phyloP scores from a whole-genome alignment of 148 eudicot species.

The Selenicereus undatus region DNA sequence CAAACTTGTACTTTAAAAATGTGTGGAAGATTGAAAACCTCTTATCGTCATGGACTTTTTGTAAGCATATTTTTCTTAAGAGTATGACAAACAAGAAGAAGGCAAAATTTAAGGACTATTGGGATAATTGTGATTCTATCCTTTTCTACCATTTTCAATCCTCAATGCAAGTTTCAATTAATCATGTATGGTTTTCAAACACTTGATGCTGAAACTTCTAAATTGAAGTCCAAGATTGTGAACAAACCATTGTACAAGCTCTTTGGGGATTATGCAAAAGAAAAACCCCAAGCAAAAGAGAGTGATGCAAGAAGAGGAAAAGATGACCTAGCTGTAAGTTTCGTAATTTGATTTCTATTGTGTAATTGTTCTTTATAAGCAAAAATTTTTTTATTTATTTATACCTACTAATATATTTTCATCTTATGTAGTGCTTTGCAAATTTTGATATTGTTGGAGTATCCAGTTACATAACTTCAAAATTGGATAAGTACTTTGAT shows the following conservation, averaged over 20 bases:
- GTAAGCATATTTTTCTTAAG: neutral
- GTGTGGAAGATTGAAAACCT: neutral
- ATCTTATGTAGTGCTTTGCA: neutral
- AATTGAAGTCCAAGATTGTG: neutral
- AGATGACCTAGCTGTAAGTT: neutral
- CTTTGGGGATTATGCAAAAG: neutral
- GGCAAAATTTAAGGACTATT: constrained; percentile 7
- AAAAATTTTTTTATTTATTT: too few relatives aligned
- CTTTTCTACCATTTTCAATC: constrained; percentile 2
- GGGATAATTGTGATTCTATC: neutral
- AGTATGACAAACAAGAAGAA: neutral
- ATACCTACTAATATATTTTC: too few relatives aligned
- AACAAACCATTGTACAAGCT: neutral
- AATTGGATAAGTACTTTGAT: neutral
- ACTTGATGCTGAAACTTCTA: neutral
- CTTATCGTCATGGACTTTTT: neutral
- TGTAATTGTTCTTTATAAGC: neutral
- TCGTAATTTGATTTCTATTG: neutral
- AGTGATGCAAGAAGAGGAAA: too few relatives aligned
- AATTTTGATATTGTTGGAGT: neutral
- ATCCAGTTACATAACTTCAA: neutral
- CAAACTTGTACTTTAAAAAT: constrained; percentile 8
- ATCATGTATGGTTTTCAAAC: neutral
- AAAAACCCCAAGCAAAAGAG: neutral
- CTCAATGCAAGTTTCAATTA: neutral